Conservation (phyloP, 2,329 filamentous ascomycete species). For the Colletotrichum sojae region DNA sequence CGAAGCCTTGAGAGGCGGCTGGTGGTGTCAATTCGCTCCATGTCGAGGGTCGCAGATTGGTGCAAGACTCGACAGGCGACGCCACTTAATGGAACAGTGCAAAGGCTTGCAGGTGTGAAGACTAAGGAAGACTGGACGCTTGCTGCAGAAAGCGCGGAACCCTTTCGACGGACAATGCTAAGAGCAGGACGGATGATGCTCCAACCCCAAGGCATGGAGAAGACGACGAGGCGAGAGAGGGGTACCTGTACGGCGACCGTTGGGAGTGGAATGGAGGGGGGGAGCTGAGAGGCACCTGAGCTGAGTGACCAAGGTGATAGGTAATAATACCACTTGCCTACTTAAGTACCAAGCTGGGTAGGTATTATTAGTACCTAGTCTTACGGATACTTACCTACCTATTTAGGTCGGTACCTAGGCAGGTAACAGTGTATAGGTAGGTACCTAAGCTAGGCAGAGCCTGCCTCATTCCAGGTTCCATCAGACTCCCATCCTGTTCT, state of each 20-base stretch:
- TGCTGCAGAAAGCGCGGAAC: no score
- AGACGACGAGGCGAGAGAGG: not conserved
- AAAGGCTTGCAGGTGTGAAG: not conserved
- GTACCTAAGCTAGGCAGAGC: no score
- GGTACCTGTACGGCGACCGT: not conserved
- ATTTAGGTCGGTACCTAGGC: not conserved
- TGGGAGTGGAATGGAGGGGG: not conserved
- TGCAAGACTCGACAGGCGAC: conserved; percentile 14
- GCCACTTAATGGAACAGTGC: conserved; percentile 6
- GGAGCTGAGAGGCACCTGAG: not conserved
- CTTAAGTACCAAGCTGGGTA: not conserved
- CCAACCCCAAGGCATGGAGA: conserved; percentile 23
- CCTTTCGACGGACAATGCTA: conserved; percentile 4
- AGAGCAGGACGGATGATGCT: conserved; percentile 14
- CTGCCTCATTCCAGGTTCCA: no score
- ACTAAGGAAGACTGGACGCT: not conserved
- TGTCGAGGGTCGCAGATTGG: conserved; percentile 55
- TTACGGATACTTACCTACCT: not conserved
- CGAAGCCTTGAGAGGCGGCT: conserved; percentile 82
- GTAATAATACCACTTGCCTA: not conserved
- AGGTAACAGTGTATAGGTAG: not conserved
- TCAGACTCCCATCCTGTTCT: no score
- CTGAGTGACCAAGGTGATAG: not conserved
- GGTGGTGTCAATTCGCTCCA: conserved; percentile 86
- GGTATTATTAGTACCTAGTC: not conserved